phyloP scores from a whole-genome alignment of 2,329 filamentous ascomycete genomes.

The Fusarium bulbicola region DNA sequence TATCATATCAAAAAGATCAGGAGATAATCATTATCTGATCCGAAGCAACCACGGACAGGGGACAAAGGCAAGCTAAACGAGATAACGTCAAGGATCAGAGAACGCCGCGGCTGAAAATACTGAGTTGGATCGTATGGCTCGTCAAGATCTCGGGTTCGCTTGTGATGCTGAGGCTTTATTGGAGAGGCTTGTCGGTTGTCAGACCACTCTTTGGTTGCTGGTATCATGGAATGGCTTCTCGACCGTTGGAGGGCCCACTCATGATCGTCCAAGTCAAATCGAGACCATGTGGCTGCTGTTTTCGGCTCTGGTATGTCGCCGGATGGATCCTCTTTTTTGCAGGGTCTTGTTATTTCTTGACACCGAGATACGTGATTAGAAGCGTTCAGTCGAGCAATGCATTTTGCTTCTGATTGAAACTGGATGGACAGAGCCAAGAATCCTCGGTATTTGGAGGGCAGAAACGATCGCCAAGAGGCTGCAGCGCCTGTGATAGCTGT shows the following conservation, averaged over 20 bases:
- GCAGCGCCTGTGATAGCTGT: constrained; percentile 13
- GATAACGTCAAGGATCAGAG: not conserved
- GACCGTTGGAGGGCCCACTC: constrained; percentile 30
- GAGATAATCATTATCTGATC: constrained; percentile 24
- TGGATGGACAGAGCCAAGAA: not conserved
- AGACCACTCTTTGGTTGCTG: constrained; percentile 2
- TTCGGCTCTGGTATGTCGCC: constrained; percentile 35
- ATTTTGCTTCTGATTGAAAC: not conserved
- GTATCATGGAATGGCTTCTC: constrained; percentile 31
- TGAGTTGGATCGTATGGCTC: not conserved
- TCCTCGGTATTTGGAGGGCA: constrained; percentile 1
- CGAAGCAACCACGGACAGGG: constrained; percentile 1
- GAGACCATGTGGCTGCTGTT: constrained; percentile 18
- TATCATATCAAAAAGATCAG: constrained; percentile 35
- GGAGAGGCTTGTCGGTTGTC: not conserved
- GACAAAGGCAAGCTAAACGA: not conserved
- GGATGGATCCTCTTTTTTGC: constrained; percentile 23
- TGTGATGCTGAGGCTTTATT: not conserved
- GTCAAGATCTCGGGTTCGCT: not conserved
- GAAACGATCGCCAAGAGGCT: constrained; percentile 34
- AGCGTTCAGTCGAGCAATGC: not conserved
- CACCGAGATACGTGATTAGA: not conserved
- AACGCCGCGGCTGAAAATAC: constrained; percentile 9
- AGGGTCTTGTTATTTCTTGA: not conserved
- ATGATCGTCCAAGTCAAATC: constrained; percentile 3